phyloP scores from a whole-genome alignment of 179 eudicot genomes.

The Silene noctiflora region DNA sequence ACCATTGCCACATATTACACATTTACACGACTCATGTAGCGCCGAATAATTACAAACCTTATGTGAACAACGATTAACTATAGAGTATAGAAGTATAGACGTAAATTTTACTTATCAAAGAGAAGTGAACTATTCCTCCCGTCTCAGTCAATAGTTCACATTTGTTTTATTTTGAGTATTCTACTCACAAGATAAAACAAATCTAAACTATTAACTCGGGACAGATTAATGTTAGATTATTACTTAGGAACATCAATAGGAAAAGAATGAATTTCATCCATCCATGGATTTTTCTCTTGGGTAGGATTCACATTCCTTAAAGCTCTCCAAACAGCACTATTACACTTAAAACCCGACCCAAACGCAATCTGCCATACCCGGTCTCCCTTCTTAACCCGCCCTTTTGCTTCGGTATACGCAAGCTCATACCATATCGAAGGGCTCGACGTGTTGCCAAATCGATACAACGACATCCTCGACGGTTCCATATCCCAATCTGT shows the following conservation, averaged over 20 bases:
- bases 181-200: no score
- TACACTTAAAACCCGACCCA: conserved; percentile 18
- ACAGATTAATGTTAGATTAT: background rate
- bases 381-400: conserved; percentile 12
- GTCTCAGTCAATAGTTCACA: no score
- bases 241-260: conserved; percentile 2
- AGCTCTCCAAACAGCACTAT: conserved; percentile 10
- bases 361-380: conserved; percentile 8
- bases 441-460: conserved; percentile 12
- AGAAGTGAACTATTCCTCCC: no score
- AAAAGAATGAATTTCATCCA: background rate
- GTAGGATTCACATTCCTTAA: background rate
- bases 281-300: conserved; percentile 3
- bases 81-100: no score
- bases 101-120: no score
- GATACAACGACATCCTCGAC: conserved; percentile 5
- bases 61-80: no score
- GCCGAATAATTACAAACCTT: no score
- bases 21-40: no score
- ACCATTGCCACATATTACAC: no score
- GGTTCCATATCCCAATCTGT: conserved; percentile 4
- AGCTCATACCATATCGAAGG: conserved; percentile 11
- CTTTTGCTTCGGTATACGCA: conserved; percentile 4
- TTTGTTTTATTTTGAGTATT: no score
- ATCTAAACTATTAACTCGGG: no score